Evolutionary conservation across 2,329 filamentous ascomycete species (phyloP).

Genomic region (Fusarium tricinctum): DNA sequence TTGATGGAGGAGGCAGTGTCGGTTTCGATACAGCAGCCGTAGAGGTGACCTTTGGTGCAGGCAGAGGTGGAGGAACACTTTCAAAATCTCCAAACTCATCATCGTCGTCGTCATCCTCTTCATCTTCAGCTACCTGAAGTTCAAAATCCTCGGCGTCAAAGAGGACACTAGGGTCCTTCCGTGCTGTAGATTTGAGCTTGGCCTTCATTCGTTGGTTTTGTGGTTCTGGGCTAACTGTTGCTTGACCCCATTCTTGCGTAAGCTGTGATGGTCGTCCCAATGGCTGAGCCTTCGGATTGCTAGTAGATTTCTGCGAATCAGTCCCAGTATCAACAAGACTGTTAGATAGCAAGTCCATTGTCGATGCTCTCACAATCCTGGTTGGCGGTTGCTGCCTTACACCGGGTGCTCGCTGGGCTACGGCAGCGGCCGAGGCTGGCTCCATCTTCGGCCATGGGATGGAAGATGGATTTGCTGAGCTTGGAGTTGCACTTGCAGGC

Average conservation of each 20-base stretch:
- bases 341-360: conserved; percentile 68
- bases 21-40: conserved; percentile 38
- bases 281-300: conserved; percentile 16
- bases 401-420: conserved; percentile 15
- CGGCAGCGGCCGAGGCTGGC: conserved; percentile 13
- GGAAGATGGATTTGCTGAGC: conserved; percentile 32
- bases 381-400: conserved; percentile 32
- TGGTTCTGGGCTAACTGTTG: conserved; percentile 8
- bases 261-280: conserved; percentile 22
- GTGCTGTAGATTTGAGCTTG: conserved; percentile 42
- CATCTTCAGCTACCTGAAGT: conserved; percentile 56
- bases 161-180: conserved; percentile 67
- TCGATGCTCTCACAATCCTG: conserved; percentile 61
- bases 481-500: conserved; percentile 10
- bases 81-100: conserved; percentile 72
- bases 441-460: conserved; percentile 38
- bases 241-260: conserved; percentile 25
- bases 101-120: conserved; percentile 60
- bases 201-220: conserved; percentile 40
- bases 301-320: conserved; percentile 18
- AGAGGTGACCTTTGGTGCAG: conserved; percentile 4
- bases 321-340: conserved; percentile 60
- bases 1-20: conserved; percentile 47
- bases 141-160: conserved; percentile 75
- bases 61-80: conserved; percentile 53